phyloP scores from a whole-genome alignment of 345 rosid genomes.

The Cardiospermum halicacabum region DNA sequence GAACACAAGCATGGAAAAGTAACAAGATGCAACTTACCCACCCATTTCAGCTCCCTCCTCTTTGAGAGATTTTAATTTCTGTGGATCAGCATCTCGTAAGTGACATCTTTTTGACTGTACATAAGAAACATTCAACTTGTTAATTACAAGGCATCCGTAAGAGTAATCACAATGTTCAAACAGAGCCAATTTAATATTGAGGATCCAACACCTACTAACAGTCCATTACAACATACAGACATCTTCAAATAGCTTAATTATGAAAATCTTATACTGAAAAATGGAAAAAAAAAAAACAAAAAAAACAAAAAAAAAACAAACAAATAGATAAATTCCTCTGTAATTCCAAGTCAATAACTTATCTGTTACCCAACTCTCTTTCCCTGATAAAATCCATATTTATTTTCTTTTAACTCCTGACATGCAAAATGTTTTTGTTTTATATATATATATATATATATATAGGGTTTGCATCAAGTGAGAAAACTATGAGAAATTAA shows the following conservation, averaged over 20 bases:
- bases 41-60: constrained; percentile 92
- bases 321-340: too few species aligned
- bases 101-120: constrained; percentile 81
- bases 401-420: too few species aligned
- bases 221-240: neutral
- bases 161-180: neutral
- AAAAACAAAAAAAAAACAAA: neutral
- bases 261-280: neutral
- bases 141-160: constrained; percentile 7
- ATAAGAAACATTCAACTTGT: constrained; percentile 12
- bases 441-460: too few species aligned
- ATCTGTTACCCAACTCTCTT: too few species aligned
- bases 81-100: constrained; percentile 56
- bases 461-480: too few species aligned
- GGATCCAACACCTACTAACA: neutral
- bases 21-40: constrained; percentile 56
- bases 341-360: too few species aligned
- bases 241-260: neutral
- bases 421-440: too few species aligned
- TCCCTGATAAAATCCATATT: neutral
- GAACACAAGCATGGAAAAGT: neutral
- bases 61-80: constrained; percentile 44
- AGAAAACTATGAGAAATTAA: too few species aligned
- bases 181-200: neutral
- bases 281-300: neutral